phyloP scores from a whole-genome alignment of 345 rosid species.

The Schrenkiella parvula region DNA sequence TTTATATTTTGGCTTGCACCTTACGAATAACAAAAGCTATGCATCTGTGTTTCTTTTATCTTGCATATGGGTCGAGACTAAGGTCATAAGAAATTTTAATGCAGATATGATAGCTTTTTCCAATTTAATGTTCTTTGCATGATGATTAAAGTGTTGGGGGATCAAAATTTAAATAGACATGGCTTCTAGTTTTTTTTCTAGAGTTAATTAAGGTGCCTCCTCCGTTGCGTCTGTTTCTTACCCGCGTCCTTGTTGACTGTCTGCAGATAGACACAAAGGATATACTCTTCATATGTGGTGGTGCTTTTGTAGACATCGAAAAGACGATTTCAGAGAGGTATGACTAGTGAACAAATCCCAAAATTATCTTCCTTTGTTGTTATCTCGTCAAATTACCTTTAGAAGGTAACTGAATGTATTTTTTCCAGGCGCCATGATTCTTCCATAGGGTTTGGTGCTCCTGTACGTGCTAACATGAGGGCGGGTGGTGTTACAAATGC shows the following conservation, averaged over 20 bases:
- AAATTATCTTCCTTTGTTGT: background rate
- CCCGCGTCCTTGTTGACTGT: background rate
- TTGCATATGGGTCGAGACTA: background rate
- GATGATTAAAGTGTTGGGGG: background rate
- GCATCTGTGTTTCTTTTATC: background rate
- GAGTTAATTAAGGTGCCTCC: background rate
- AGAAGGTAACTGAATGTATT: conserved; percentile 6
- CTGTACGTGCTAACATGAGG: conserved; percentile 97
- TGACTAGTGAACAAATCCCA: background rate
- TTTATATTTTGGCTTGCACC: conserved; percentile 1
- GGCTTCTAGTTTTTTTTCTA: background rate
- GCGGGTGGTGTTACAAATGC: conserved; percentile 72
- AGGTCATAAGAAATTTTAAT: background rate
- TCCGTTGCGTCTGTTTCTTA: conserved; percentile 7
- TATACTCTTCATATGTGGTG: conserved; percentile 97
- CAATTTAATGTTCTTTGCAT: background rate
- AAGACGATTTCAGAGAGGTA: conserved; percentile 99
- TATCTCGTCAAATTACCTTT: background rate
- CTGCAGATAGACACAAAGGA: conserved; percentile 95
- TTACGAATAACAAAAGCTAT: background rate
- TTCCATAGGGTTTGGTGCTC: conserved; percentile 97
- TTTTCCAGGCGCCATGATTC: conserved; percentile 88
- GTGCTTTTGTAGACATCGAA: conserved; percentile 95
- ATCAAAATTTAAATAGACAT: background rate
- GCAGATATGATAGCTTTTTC: background rate